A percentile compares a stretch with the other conserved stretches of the same genome.
Conservation (phyloP, 2,329 filamentous ascomycete genomes). For the Cladosporium sphaerospermum region DNA sequence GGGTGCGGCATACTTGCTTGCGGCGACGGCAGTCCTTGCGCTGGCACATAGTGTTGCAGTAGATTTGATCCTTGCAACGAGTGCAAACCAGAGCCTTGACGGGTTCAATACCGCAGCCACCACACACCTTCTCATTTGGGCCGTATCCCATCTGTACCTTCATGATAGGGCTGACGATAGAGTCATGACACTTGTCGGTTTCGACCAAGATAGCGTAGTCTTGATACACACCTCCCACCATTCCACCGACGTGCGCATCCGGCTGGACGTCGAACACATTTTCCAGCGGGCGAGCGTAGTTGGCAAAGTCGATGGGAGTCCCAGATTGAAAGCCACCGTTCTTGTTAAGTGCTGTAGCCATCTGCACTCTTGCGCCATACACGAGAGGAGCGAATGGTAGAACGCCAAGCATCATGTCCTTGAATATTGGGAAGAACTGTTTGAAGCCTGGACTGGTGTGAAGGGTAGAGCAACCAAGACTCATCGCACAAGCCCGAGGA, state of each 20-base stretch:
- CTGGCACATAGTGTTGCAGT: conserved; percentile 1
- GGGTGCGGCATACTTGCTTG: not conserved
- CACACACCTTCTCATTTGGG: not conserved
- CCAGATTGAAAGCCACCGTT: not conserved
- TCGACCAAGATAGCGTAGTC: not conserved
- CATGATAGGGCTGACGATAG: not conserved
- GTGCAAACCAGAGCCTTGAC: not conserved
- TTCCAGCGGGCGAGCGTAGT: not conserved
- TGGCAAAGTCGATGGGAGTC: not conserved
- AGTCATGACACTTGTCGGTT: too few species aligned
- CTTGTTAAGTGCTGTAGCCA: not conserved
- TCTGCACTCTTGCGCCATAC: conserved; percentile 4
- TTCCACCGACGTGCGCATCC: not conserved
- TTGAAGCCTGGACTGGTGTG: not conserved
- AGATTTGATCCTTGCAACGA: not conserved
- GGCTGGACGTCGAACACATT: not conserved
- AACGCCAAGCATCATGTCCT: conserved; percentile 3
- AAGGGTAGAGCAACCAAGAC: not conserved
- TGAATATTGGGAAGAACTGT: not conserved
- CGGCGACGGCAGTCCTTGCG: not conserved
- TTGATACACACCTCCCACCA: not conserved
- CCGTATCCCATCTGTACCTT: not conserved
- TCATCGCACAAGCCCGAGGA: conserved; percentile 7
- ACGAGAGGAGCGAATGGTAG: not conserved
- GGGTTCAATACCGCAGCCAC: not conserved